Evolutionary conservation across 75 land plant species (phyloP), one percentile per base, ranked within the genome.

Genomic region (Chamaecyparis obtusa): DNA sequence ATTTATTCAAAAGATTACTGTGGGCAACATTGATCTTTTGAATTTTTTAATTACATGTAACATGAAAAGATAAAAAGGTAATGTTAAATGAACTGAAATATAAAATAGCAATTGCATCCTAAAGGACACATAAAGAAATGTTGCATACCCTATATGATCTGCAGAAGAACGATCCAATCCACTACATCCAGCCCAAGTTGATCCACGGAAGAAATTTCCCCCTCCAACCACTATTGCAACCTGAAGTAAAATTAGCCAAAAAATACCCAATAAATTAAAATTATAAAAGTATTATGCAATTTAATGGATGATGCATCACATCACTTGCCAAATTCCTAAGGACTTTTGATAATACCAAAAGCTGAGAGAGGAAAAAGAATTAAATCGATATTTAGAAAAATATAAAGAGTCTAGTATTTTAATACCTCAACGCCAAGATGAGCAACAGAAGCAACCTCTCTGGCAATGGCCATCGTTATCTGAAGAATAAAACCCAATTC

Each of bases 151-250:
- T 83, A 97, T 97, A 83, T 97, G 91, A 91, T 97, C 99, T 41
- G 99, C 99, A 77, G 99, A 96, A 36, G 98, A 97, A 80, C 99
- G 97, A 82, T 97, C 99, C 51, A 97, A 92, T 48, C 99, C 98
- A 92, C 99, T 95, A 72, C 94, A 82, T 44, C 96, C 94, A 33
- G 92, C 92, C 94, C 93, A 91, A 35, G 96, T 51, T 33, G 85
- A 84, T 85, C 99, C 99, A 89, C 99, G 93, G 87, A 97, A 97
- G 9, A 97, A 96, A 87, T 97, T 97, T 9, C 99, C 99, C 41
- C 99, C 99, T 30, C 99, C 99, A 83, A 97, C 99, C 32, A 97
- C 98, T 86, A 97, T 94, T 21, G 98, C 99, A 89, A 97, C 96
- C 99, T 97, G 93, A 87, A 87, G 84, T 15, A 85, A 14, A 85